phyloP scores from a whole-genome alignment of 2,329 filamentous ascomycete genomes.

The Penicillium glabrum region DNA sequence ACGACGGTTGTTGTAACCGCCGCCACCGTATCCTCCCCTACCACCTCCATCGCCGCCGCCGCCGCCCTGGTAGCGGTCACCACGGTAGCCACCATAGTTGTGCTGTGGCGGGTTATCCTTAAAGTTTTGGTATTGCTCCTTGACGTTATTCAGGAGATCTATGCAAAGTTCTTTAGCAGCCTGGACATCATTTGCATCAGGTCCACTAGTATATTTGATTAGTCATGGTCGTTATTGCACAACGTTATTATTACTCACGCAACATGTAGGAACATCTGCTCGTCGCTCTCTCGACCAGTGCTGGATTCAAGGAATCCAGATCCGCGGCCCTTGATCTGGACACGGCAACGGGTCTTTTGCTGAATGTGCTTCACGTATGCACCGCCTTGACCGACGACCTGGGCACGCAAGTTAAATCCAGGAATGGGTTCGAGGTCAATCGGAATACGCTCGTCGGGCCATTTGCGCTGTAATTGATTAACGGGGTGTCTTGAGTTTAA shows the following conservation, averaged over 20 bases:
- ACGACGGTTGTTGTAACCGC: slow-evolving; percentile 35
- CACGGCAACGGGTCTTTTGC: slow-evolving; percentile 88
- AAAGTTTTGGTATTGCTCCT: slow-evolving; percentile 85
- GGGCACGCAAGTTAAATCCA: slow-evolving; percentile 93
- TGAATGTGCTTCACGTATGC: slow-evolving; percentile 98
- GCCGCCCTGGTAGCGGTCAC: slow-evolving; percentile 25
- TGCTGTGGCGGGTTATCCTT: slow-evolving; percentile 76
- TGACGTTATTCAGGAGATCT: slow-evolving; percentile 82
- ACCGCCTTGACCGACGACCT: slow-evolving; percentile 91
- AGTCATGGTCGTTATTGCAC: neutral
- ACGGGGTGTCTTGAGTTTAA: neutral
- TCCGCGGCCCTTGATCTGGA: slow-evolving; percentile 96
- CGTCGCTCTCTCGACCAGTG: slow-evolving; percentile 88
- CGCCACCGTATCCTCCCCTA: slow-evolving; percentile 32
- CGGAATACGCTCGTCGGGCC: slow-evolving; percentile 93
- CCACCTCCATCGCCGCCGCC: slow-evolving; percentile 17
- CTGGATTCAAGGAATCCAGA: slow-evolving; percentile 90
- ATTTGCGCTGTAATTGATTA: slow-evolving; percentile 72
- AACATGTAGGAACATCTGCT: slow-evolving; percentile 95
- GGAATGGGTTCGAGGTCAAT: slow-evolving; percentile 87
- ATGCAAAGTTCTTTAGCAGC: slow-evolving; percentile 85
- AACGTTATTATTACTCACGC: slow-evolving; percentile 56
- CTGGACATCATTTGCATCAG: slow-evolving; percentile 81
- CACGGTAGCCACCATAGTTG: slow-evolving; percentile 58
- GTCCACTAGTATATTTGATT: slow-evolving; percentile 60